These are phyloP conservation scores for Pichia californica DNA, from an alignment of 805 yeast genomes.

Conservation along the genomic window DNA sequence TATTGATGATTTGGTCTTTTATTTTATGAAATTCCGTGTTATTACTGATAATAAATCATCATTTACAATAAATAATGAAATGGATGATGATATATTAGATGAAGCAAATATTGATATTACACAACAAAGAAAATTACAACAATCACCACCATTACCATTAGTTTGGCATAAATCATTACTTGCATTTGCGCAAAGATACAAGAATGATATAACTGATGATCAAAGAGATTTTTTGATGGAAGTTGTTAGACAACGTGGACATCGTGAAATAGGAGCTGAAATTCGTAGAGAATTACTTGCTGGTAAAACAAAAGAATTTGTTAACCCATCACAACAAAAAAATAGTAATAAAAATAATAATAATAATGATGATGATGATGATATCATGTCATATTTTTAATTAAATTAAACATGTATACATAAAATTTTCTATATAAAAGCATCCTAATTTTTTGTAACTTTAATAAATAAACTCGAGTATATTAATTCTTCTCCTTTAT, in stretches of 20 bases:
- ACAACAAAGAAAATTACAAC: constrained; percentile 26
- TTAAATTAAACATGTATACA: too few relatives aligned
- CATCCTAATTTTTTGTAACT: constrained; percentile 17
- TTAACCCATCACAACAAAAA: constrained; percentile 11
- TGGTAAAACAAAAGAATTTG: constrained; percentile 55
- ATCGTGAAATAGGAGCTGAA: constrained; percentile 85
- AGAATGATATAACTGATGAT: constrained; percentile 97
- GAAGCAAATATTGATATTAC: constrained; percentile 26
- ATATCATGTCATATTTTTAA: constrained; percentile 29
- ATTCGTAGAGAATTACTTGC: constrained; percentile 89
- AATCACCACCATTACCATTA: constrained; percentile 69
- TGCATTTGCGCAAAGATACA: constrained; percentile 91
- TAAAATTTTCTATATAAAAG: too few relatives aligned
- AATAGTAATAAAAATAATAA: constrained; percentile 20
- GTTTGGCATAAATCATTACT: constrained; percentile 97
- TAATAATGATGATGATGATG: constrained; percentile 22
- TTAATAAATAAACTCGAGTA: constrained; percentile 41
- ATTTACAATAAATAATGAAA: constrained; percentile 16
- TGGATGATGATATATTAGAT: constrained; percentile 34
- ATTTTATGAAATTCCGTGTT: constrained; percentile 84
- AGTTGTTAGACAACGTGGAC: constrained; percentile 84
- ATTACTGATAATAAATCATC: constrained; percentile 34
- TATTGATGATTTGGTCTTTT: constrained; percentile 87
- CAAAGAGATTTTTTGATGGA: constrained; percentile 92
- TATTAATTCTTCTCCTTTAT: constrained; percentile 68